Evolutionary conservation across 192 early-diverging fungal genomes (phyloP).

Genomic region (Entomortierella lignicola): DNA sequence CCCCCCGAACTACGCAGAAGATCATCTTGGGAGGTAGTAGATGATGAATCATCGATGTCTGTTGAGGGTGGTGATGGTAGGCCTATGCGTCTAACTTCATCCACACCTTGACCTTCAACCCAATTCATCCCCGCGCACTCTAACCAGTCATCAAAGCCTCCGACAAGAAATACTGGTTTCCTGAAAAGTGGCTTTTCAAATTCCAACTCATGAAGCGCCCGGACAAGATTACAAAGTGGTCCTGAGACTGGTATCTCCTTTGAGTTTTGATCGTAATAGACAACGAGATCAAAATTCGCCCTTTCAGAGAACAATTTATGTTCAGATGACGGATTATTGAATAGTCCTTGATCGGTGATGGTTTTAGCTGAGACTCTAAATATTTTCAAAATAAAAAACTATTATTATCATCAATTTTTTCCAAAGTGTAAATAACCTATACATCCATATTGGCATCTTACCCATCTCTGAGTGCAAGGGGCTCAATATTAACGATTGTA

Average conservation of each 20-base stretch:
- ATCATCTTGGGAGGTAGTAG: not conserved
- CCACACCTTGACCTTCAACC: slow-evolving; percentile 52
- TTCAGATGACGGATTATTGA: slow-evolving; percentile 68
- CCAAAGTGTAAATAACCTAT: not conserved
- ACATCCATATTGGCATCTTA: slow-evolving; percentile 51
- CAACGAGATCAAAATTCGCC: slow-evolving; percentile 75
- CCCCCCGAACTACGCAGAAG: slow-evolving; percentile 1
- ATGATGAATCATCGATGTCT: not conserved
- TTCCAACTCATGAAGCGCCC: slow-evolving; percentile 73
- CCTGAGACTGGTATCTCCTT: slow-evolving; percentile 40
- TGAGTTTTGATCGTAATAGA: slow-evolving; percentile 76
- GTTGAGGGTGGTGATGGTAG: not conserved
- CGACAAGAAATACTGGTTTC: slow-evolving; percentile 76
- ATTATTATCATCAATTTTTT: not conserved
- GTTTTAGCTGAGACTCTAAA: slow-evolving; percentile 61
- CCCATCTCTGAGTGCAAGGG: slow-evolving; percentile 66
- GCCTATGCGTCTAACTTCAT: slow-evolving; percentile 57
- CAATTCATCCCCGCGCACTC: slow-evolving; percentile 60
- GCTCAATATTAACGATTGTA: slow-evolving; percentile 81
- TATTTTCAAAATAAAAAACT: too few species aligned
- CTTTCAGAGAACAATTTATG: slow-evolving; percentile 74
- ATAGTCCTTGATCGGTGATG: slow-evolving; percentile 63
- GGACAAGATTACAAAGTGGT: slow-evolving; percentile 58
- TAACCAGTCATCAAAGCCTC: slow-evolving; percentile 87
- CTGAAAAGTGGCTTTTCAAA: slow-evolving; percentile 62